Conservation (phyloP, 73 alveolate genomes). For the Breviolum minutum region DNA sequence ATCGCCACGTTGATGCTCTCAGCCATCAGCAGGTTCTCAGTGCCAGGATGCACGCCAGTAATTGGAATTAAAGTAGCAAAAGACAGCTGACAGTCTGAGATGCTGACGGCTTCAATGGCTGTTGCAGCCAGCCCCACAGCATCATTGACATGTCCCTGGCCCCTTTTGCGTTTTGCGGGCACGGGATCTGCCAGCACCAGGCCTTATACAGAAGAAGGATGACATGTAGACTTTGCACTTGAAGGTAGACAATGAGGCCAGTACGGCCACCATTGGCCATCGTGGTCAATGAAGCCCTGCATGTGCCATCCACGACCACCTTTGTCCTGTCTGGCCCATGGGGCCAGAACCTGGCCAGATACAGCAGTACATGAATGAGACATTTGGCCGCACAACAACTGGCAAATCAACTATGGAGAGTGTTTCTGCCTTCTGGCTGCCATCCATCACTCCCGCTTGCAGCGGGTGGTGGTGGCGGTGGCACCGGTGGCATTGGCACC, state of each 20-base stretch:
- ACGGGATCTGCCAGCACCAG: neutral
- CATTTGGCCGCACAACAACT: no score
- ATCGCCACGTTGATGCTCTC: no score
- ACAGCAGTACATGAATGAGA: no score
- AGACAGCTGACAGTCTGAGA: no score
- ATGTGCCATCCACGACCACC: neutral
- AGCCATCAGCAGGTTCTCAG: no score
- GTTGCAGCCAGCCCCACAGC: neutral
- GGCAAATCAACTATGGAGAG: no score
- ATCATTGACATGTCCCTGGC: neutral
- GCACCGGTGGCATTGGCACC: neutral
- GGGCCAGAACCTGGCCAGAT: no score
- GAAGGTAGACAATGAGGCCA: neutral
- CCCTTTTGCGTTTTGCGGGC: neutral
- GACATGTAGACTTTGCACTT: neutral
- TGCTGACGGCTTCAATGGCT: neutral
- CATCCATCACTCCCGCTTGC: no score
- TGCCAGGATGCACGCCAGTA: no score
- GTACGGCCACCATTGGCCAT: neutral
- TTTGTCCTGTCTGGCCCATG: neutral
- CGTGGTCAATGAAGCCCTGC: neutral
- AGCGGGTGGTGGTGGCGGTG: no score
- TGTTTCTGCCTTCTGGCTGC: no score
- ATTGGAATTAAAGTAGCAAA: no score
- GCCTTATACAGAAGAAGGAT: neutral